Percentiles rank a stretch among this genome's conserved stretches.
Evolutionary conservation across 2,329 filamentous ascomycete genomes (phyloP).

Genomic region (Simplicillium aogashimaense): DNA sequence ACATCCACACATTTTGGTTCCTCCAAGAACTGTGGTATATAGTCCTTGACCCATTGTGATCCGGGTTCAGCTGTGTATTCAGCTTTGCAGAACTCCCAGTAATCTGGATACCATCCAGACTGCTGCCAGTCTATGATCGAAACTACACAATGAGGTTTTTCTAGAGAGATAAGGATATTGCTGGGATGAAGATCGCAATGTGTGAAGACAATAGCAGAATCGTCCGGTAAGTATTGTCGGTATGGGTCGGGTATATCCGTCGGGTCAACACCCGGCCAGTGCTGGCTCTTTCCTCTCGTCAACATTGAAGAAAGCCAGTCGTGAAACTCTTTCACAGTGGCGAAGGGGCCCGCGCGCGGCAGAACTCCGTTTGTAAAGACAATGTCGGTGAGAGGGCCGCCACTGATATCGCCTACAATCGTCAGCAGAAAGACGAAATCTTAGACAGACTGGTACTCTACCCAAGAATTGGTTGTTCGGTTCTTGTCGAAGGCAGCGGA

Average conservation of each 20-base stretch:
- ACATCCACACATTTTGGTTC: not conserved
- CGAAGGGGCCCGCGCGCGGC: not conserved
- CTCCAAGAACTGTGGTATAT: not conserved
- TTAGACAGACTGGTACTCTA: not conserved
- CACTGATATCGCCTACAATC: not conserved
- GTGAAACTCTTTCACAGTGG: not conserved
- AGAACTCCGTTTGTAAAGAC: not conserved
- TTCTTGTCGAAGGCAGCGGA: not conserved
- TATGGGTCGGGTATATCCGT: not conserved
- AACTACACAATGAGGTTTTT: not conserved
- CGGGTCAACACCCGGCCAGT: not conserved
- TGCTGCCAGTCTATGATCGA: slow-evolving; percentile 12
- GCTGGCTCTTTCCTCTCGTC: not conserved
- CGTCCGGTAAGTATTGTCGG: not conserved
- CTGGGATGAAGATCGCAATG: slow-evolving; percentile 6
- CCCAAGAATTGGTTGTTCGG: not conserved
- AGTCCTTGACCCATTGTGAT: not conserved
- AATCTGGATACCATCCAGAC: slow-evolving; percentile 5
- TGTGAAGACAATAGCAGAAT: slow-evolving; percentile 6
- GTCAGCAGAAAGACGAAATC: not conserved
- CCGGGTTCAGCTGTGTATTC: not conserved
- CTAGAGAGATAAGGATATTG: slow-evolving; percentile 3
- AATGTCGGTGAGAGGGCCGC: not conserved
- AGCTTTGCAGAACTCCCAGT: slow-evolving; percentile 7
- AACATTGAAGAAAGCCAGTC: not conserved